Evolutionary conservation across 257 asterid genomes (phyloP).

Genomic region (Fraxinus cuspidata): DNA sequence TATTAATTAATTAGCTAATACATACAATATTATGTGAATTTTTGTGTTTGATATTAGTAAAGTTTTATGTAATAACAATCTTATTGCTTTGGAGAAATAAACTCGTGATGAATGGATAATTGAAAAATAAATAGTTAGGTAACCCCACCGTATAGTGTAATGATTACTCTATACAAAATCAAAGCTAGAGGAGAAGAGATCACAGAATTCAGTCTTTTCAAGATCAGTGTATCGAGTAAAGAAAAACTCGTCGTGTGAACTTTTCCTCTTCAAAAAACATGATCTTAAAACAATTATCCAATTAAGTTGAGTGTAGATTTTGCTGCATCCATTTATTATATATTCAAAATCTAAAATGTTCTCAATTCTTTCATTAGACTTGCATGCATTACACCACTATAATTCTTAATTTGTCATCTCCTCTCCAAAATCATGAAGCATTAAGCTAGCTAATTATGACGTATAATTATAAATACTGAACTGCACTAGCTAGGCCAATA

Average conservation of each 20-base stretch:
- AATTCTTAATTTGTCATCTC: neutral
- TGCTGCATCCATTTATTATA: slow-evolving; percentile 19
- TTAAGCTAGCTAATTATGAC: neutral
- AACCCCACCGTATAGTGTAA: no score
- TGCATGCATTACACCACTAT: slow-evolving; percentile 22
- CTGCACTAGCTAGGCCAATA: neutral
- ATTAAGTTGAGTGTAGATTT: slow-evolving; percentile 1
- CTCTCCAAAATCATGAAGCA: slow-evolving; percentile 1
- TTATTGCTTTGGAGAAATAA: no score
- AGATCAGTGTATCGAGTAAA: neutral
- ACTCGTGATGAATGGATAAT: no score
- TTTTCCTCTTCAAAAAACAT: neutral
- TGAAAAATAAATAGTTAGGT: no score
- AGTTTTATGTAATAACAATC: no score
- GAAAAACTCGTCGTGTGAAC: no score
- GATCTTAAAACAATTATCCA: neutral
- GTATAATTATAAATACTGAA: neutral
- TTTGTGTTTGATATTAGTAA: no score
- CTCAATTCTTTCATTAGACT: slow-evolving; percentile 23
- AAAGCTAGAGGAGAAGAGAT: no score
- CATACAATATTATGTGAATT: no score
- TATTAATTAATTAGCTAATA: no score
- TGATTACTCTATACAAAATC: no score
- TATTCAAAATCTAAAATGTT: slow-evolving; percentile 25
- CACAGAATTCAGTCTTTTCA: neutral